Percentiles rank a stretch among this genome's conserved stretches.
Conservation (phyloP, 176 grass and related monocot genomes). For the Triticum turgidum region DNA sequence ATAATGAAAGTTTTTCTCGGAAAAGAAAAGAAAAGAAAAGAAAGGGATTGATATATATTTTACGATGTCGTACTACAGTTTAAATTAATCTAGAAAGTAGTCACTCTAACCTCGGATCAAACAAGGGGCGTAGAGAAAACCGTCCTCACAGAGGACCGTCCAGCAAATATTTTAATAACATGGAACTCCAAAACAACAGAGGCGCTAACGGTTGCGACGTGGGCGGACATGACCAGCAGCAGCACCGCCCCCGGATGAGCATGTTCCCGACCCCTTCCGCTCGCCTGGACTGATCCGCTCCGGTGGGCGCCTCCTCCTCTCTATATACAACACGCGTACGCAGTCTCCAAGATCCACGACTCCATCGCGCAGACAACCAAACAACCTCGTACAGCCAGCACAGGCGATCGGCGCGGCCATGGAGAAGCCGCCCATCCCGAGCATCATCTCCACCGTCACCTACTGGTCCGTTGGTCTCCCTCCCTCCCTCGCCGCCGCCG, state of each 20-base stretch:
- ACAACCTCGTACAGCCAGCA: neutral
- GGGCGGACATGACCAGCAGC: neutral
- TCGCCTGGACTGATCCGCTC: neutral
- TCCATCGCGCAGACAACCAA: too few relatives aligned
- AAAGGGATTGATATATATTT: too few relatives aligned
- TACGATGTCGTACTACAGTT: too few relatives aligned
- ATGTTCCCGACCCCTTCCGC: neutral
- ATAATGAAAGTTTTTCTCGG: too few relatives aligned
- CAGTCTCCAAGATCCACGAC: too few relatives aligned
- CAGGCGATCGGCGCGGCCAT: neutral
- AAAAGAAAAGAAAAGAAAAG: too few relatives aligned
- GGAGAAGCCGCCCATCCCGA: neutral
- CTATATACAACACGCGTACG: too few relatives aligned
- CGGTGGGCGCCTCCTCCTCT: neutral
- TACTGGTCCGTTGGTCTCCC: slow-evolving; percentile 24
- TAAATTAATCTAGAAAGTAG: too few relatives aligned
- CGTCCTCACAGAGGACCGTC: too few relatives aligned
- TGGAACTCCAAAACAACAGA: neutral
- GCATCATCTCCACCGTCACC: slow-evolving; percentile 45
- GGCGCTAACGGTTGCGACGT: neutral
- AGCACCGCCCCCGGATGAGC: neutral
- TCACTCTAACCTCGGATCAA: too few relatives aligned
- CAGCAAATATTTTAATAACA: too few relatives aligned
- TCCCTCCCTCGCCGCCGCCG: neutral
- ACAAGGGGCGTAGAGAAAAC: too few relatives aligned